Evolutionary conservation across 306 rosid genomes (phyloP).

Genomic region (Cercis canadensis): DNA sequence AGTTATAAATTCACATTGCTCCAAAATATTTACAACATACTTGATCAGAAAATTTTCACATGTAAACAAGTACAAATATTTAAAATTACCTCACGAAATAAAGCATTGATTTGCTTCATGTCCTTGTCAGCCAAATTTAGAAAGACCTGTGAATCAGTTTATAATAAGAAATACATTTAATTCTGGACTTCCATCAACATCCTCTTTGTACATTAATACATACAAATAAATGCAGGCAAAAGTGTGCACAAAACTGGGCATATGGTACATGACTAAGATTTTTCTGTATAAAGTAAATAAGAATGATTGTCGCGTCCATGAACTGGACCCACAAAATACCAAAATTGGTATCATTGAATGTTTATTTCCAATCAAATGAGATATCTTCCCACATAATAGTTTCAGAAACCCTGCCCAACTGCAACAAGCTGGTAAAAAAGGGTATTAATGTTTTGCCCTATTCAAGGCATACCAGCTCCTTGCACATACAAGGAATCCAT

Average conservation of each 20-base stretch:
- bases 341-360: no score
- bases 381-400: no score
- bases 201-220: no score
- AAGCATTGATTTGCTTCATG: constrained; percentile 77
- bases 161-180: constrained; percentile 24
- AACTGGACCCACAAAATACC: no score
- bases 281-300: no score
- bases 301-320: no score
- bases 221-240: constrained; percentile 21
- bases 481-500: not conserved
- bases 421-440: no score
- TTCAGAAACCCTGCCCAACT: no score
- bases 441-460: not conserved
- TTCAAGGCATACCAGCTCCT: not conserved
- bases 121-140: constrained; percentile 90
- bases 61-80: not conserved
- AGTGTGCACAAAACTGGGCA: constrained; percentile 4
- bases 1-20: no score
- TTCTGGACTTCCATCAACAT: constrained; percentile 7
- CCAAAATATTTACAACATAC: no score
- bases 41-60: no score
- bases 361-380: not conserved
- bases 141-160: constrained; percentile 67
- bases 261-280: not conserved
- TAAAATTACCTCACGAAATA: constrained; percentile 81